Evolutionary conservation across 805 yeast genomes (phyloP), one percentile per base, ranked within the genome.

Genomic region (Yarrowia alimentaria): DNA sequence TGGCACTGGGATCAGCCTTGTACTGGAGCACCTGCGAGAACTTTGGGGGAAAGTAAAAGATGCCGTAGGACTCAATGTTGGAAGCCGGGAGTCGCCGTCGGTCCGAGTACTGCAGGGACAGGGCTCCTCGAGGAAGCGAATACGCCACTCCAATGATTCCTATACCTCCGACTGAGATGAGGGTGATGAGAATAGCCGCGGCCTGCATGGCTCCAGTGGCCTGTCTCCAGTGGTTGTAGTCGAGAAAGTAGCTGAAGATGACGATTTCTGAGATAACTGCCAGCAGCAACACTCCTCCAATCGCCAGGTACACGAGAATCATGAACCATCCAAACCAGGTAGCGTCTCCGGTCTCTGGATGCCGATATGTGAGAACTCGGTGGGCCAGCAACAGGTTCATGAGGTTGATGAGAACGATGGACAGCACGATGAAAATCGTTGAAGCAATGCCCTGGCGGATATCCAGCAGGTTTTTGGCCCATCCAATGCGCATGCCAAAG

Each of bases 351-450:
- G 80, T 74, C 43, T 77, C 80, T 11, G 91, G 90, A 61, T 84
- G 90, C 62, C 83, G 72, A 85, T 88, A 81, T 5, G 87, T 81
- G 65, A 82, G 81, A 21, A 83, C 68, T 61, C 91, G 75, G 62
- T 83, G 89, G 6, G 86, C 86, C 50, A 84, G 66, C 14, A 82
- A 75, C 63, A 82, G 69, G 60, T 80, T 81, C 59, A 79, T 71
- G 3, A 83, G 73, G 22, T 79, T 77, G 33, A 83, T 60, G 19
- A 78, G 60, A 13, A 81, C 76, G 13, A 79, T 73, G 3, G 88
- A 80, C 9, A 80, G 66, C 55, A 79, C 72, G 24, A 76, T 60
- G 40, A 83, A 73, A 24, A 81, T 79, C 33, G 74, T 76, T 2
- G 79, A 71, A 2, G 83, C 72, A 38, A 83, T 68, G 29, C 86